phyloP scores from a whole-genome alignment of 2,329 filamentous ascomycete species.

The Apiospora koreana region DNA sequence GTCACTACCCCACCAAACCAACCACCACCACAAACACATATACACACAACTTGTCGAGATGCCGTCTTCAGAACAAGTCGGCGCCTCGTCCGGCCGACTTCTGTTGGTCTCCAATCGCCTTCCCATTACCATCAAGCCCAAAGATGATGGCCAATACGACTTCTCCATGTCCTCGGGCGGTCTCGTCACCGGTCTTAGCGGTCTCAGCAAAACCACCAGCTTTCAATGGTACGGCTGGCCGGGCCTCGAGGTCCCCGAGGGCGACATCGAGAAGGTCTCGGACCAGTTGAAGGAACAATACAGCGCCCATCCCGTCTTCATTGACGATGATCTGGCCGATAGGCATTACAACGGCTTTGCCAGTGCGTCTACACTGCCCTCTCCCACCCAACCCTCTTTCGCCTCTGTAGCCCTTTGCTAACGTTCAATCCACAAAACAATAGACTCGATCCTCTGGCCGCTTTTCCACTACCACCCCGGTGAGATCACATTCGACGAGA shows the following conservation, averaged over 20 bases:
- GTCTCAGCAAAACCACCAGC: constrained; percentile 85
- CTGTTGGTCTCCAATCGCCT: constrained; percentile 92
- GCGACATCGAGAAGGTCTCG: constrained; percentile 74
- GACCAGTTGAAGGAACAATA: constrained; percentile 83
- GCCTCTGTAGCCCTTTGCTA: constrained; percentile 1
- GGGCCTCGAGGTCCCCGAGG: constrained; percentile 85
- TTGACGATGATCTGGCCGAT: constrained; percentile 91
- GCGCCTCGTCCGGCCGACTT: constrained; percentile 50
- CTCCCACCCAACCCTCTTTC: background rate
- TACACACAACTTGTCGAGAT: background rate
- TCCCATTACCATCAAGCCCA: constrained; percentile 94
- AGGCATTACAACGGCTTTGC: constrained; percentile 98
- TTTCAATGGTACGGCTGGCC: constrained; percentile 99
- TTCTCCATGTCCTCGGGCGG: constrained; percentile 98
- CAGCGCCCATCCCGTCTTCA: constrained; percentile 86
- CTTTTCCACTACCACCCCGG: constrained; percentile 98
- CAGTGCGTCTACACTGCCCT: constrained; percentile 62
- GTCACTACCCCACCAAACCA: background rate
- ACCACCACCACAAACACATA: background rate
- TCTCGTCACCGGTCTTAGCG: constrained; percentile 89
- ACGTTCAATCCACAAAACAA: constrained; percentile 16
- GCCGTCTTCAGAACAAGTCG: background rate
- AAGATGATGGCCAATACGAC: constrained; percentile 86
- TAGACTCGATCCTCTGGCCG: constrained; percentile 97
- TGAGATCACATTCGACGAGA: constrained; percentile 97